Conservation (phyloP, 2,329 filamentous ascomycete genomes). For the Akanthomyces lecanii region DNA sequence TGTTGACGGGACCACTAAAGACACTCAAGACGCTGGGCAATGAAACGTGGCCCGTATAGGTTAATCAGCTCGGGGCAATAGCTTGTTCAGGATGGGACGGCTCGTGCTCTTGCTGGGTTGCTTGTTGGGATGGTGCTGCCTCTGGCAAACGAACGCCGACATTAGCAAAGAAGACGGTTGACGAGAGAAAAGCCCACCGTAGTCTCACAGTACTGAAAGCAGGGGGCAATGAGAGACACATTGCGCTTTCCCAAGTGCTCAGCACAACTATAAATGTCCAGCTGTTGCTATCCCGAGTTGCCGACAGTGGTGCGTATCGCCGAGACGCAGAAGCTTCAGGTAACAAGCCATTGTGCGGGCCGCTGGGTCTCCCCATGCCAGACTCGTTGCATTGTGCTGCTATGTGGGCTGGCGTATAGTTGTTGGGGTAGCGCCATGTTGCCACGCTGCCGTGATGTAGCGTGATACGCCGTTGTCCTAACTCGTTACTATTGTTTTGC, state of each 20-base stretch:
- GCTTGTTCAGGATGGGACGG: neutral
- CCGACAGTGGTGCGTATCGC: slow-evolving; percentile 11
- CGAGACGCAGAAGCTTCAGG: neutral
- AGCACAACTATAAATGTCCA: neutral
- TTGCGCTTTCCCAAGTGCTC: neutral
- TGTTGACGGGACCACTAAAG: neutral
- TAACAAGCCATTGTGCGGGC: slow-evolving; percentile 2
- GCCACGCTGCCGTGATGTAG: neutral
- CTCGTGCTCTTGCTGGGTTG: neutral
- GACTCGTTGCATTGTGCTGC: neutral
- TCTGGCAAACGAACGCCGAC: neutral
- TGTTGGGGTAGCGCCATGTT: neutral
- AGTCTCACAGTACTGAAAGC: neutral
- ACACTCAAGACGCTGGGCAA: neutral
- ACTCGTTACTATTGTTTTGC: neutral
- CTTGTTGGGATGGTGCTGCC: neutral
- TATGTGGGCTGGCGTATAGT: neutral
- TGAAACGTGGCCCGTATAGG: neutral
- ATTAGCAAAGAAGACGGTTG: neutral
- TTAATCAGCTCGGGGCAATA: neutral
- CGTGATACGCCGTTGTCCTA: neutral
- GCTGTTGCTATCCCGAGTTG: slow-evolving; percentile 1
- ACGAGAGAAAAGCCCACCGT: neutral
- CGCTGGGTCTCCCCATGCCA: neutral
- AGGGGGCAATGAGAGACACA: too few species aligned